Percentiles rank a stretch among this genome's conserved stretches.
phyloP scores from a whole-genome alignment of 2,329 filamentous ascomycete species.

The Fusarium sp. region DNA sequence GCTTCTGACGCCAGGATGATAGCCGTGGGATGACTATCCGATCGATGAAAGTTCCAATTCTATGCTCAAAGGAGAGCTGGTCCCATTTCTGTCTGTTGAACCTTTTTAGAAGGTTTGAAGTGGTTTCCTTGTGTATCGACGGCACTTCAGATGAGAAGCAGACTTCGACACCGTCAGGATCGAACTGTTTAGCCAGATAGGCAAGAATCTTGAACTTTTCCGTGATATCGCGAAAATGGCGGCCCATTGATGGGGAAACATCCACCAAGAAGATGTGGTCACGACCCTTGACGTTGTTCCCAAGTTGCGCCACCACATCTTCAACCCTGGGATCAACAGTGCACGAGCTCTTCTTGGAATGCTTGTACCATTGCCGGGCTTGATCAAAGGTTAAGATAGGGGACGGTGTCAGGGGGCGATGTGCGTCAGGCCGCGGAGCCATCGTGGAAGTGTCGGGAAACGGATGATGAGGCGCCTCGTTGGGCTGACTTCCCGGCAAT shows the following conservation, averaged over 20 bases:
- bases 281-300: not conserved
- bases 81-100: constrained; percentile 8
- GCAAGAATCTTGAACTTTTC: not conserved
- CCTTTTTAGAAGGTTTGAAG: not conserved
- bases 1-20: not conserved
- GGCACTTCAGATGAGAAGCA: constrained; percentile 8
- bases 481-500: not conserved
- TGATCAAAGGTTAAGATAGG: not conserved
- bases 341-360: not conserved
- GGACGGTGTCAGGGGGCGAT: not conserved
- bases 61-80: constrained; percentile 12
- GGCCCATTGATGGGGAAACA: not conserved
- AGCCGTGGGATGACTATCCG: not conserved
- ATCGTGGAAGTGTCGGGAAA: too few relatives aligned
- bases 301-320: not conserved
- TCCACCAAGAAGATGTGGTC: constrained; percentile 26
- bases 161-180: constrained; percentile 18
- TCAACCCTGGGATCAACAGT: not conserved
- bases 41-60: constrained; percentile 13
- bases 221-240: not conserved
- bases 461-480: too few relatives aligned
- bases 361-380: not conserved
- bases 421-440: not conserved
- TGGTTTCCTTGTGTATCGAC: not conserved
- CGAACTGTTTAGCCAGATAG: constrained; percentile 17